Conservation (phyloP, 345 rosid species). For the Eucalyptus albens region DNA sequence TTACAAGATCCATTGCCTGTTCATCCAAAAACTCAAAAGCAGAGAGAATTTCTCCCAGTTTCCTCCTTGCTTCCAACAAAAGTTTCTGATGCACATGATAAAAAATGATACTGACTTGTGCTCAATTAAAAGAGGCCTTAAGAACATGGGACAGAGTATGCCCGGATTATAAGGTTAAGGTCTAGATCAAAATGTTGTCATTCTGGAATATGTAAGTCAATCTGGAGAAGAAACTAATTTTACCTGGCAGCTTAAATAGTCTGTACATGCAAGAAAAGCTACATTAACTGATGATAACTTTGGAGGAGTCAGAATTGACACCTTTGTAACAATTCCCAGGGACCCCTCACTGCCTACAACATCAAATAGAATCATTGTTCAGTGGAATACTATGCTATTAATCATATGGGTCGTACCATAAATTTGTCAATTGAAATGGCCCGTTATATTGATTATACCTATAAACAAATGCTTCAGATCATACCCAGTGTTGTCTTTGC, state of each 20-base stretch:
- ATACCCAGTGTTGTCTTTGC: slow-evolving; percentile 95
- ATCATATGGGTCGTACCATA: background rate
- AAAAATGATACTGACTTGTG: background rate
- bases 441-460: slow-evolving; percentile 17
- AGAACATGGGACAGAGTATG: background rate
- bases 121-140: background rate
- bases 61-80: slow-evolving; percentile 69
- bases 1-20: slow-evolving; percentile 64
- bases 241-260: slow-evolving; percentile 90
- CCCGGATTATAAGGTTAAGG: background rate
- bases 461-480: slow-evolving; percentile 93
- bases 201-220: background rate
- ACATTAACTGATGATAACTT: slow-evolving; percentile 73
- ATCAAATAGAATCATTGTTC: background rate
- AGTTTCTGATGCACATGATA: slow-evolving; percentile 44
- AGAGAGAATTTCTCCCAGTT: slow-evolving; percentile 89
- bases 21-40: slow-evolving; percentile 90
- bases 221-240: background rate
- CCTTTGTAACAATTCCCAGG: slow-evolving; percentile 89
- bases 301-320: slow-evolving; percentile 79
- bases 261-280: slow-evolving; percentile 83
- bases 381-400: background rate
- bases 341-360: slow-evolving; percentile 91
- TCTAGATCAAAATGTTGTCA: background rate
- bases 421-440: background rate